These are phyloP conservation scores for Penicillium sp. DNA, from an alignment of 2,329 filamentous ascomycete genomes.

Conservation along the genomic window DNA sequence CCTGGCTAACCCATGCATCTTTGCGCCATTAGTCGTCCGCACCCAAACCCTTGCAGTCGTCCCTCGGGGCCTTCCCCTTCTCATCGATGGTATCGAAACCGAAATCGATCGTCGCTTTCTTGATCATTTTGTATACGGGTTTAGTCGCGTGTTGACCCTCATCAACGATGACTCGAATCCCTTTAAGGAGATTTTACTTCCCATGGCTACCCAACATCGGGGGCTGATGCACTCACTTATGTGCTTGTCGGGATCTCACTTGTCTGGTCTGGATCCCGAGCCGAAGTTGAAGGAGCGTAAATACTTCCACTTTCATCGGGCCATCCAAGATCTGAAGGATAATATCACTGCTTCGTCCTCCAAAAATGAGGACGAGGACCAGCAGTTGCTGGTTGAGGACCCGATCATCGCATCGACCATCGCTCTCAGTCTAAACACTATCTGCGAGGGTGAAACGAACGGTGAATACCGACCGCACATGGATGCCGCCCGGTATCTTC, in stretches of 20 bases:
- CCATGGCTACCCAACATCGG: constrained; percentile 70
- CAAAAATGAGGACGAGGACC: constrained; percentile 21
- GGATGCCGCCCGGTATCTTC: constrained; percentile 65
- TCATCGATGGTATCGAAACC: constrained; percentile 77
- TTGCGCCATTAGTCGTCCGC: constrained; percentile 24
- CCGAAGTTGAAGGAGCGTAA: constrained; percentile 50
- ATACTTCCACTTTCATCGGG: constrained; percentile 48
- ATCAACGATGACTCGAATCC: constrained; percentile 76
- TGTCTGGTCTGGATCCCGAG: constrained; percentile 49
- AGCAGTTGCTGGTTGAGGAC: constrained; percentile 46
- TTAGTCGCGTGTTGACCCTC: constrained; percentile 75
- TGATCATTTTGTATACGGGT: constrained; percentile 71
- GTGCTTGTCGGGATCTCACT: constrained; percentile 72
- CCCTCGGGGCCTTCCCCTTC: constrained; percentile 48
- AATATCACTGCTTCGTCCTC: constrained; percentile 34
- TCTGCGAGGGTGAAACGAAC: constrained; percentile 54
- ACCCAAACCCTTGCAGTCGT: constrained; percentile 30
- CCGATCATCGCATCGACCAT: constrained; percentile 58
- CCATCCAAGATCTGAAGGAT: constrained; percentile 38
- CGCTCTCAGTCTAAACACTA: constrained; percentile 55
- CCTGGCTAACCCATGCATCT: constrained; percentile 9
- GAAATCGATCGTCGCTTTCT: constrained; percentile 73
- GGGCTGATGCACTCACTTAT: constrained; percentile 88
- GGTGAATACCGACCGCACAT: constrained; percentile 78
- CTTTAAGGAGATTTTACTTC: constrained; percentile 76